These are phyloP conservation scores for Aphanomyces stellatus DNA, from an alignment of 352 stramenopile genomes.

Conservation along the genomic window DNA sequence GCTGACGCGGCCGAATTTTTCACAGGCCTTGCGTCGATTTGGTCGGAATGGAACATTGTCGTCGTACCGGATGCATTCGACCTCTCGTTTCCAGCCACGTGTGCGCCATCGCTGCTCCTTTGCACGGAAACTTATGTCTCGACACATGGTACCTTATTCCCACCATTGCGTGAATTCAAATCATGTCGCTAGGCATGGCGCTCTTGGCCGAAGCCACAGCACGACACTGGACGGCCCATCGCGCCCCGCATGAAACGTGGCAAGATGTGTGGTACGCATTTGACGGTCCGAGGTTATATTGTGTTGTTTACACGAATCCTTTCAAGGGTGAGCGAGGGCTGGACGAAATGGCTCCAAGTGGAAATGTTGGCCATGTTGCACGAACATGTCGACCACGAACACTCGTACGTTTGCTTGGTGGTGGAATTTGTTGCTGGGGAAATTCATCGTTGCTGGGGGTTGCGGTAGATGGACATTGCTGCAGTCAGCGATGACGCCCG, in stretches of 20 bases:
- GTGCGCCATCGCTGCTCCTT: neutral
- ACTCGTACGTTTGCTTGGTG: too few species aligned
- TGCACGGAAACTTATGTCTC: neutral
- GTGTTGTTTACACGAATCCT: neutral
- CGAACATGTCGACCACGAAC: too few species aligned
- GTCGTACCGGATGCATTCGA: neutral
- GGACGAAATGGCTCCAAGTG: neutral
- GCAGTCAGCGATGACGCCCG: too few species aligned
- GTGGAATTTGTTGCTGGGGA: too few species aligned
- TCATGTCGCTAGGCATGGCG: neutral
- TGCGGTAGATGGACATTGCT: too few species aligned
- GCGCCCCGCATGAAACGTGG: slow-evolving; percentile 9
- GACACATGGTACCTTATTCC: neutral
- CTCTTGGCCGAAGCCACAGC: neutral
- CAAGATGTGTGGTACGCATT: slow-evolving; percentile 3
- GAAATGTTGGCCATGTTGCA: neutral
- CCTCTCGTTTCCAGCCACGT: neutral
- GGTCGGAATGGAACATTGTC: neutral
- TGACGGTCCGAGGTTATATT: neutral
- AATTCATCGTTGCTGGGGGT: too few species aligned
- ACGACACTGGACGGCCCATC: neutral
- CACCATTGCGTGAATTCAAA: neutral
- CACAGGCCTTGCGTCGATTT: neutral
- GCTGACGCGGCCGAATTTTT: neutral
- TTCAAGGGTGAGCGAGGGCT: slow-evolving; percentile 10